Evolutionary conservation across 495 filamentous ascomycete genomes (phyloP), one percentile per base, ranked within the genome.

Genomic region (Penicillium crystallinum): DNA sequence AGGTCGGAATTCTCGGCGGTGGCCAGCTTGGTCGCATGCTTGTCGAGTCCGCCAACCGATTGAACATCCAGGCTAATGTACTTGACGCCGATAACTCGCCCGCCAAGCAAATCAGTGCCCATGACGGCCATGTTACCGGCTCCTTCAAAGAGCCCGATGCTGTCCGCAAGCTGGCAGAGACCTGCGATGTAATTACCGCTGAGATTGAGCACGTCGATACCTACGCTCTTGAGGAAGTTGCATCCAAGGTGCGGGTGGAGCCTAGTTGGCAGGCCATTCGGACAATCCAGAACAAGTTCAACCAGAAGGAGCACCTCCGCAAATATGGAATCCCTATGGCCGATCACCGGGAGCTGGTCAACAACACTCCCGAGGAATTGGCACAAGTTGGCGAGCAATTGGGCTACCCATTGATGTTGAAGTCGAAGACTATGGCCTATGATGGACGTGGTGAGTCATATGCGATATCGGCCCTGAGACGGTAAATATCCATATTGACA

Each of bases 151-250:
- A 96, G 58, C 71, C 81, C 1, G 80, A 81, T 22, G 84, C 85
- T 27, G 86, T 98, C 53, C 83, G 82, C 14, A 72, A 89, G 63
- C 77, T 98, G 8, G 90, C 95, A 6, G 73, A 79, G 33, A 65
- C 77, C 6, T 93, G 87, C 57, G 90, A 96, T 64, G 80, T 96
- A 12, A 69, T 98, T 27, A 97, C 95, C 7, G 87, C 93, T n/a
- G 93, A 98, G 67, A 97, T 97, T 56, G 93, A 98, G 71, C 93
- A 98, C 74, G 91, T 98, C 49, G 84, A 98, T 59, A 96, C 92
- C 37, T 74, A 90, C 42, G 87, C 91, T n/a, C 77, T 97, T 27
- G 89, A 96, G 66, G 86, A 95, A 52, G 79, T 96, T 37, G 81
- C 84, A 12, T 73, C 87, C 36, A 66, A 79, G 47, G 71, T 76